Evolutionary conservation across 305 asterid genomes (phyloP).

Genomic region (Coffea humblotiana): DNA sequence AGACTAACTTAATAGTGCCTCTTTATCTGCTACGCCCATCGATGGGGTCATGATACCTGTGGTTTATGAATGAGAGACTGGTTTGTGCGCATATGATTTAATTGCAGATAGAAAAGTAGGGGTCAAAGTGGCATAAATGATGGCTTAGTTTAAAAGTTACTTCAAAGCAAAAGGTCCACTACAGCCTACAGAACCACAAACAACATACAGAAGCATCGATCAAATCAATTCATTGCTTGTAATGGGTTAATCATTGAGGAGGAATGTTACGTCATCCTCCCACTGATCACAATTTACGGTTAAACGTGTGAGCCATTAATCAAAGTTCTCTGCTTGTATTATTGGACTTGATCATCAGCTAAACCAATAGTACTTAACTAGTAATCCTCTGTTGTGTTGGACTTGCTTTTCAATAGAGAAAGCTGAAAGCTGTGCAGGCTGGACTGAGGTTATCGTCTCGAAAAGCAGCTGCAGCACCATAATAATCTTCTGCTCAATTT

Average conservation of each 20-base stretch:
- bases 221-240: not conserved
- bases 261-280: not conserved
- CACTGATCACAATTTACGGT: not conserved
- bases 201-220: not conserved
- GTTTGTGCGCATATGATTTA: not conserved
- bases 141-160: constrained; percentile 37
- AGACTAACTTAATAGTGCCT: too few species aligned
- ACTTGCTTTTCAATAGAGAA: not conserved
- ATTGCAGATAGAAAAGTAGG: constrained; percentile 10
- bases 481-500: not conserved
- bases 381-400: not conserved
- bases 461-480: not conserved
- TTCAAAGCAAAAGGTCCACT: constrained; percentile 25
- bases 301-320: not conserved
- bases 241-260: constrained; percentile 7
- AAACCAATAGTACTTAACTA: not conserved
- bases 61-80: not conserved
- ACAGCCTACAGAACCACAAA: not conserved
- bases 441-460: not conserved
- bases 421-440: not conserved
- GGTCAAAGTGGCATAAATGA: constrained; percentile 30
- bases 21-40: too few species aligned
- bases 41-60: not conserved
- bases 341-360: not conserved
- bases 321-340: not conserved